Evolutionary conservation across 192 early-diverging fungal genomes (phyloP), one percentile per base, ranked within the genome.

Genomic region (Coemansia sp.): DNA sequence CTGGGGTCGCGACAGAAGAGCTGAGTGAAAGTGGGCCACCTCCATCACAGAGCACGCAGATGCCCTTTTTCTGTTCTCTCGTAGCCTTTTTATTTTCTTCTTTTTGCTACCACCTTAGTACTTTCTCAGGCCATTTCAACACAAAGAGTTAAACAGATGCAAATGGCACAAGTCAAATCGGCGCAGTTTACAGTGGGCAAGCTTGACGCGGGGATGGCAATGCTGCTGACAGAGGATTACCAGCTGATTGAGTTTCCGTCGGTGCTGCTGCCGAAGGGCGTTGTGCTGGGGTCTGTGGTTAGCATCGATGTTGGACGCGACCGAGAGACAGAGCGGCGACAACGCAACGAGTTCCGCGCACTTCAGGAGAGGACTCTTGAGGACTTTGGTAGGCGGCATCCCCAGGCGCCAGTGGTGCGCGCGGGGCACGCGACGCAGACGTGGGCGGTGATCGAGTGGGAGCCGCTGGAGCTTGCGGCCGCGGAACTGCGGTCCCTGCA

Each of bases 221-320:
- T 72, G 68, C 84, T 99, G 44, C 82, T 99, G 49, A 98, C 97
- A 25, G 94, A 94, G 67, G 93, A 97, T 75, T 93, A 99, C 84
- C 97, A 99, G 81, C 85, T 97, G 21, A 95, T 99, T 60, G 97
- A 99, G 78, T 98, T 99, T 67, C 97, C 97, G 2, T 91, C 97
- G 7, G 83, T 95, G 9, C 91, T 99, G 23, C 84, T 99, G 51
- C 97, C 97, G 38, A 92, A 90, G 56, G 94, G 94, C 18, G 94
- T 98, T 18, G 82, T 87, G 16, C 89, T 94, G 19, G 97, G 97
- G 25, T 96, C 93, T 16, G 92, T 99, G 48, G 92, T 99, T 65
- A 99, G 94, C 76, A 88, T 99, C 60, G 89, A 95, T 28, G 93
- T 99, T 25, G 91, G 88, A 63, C 89, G 96, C 38, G 94, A 98